Evolutionary conservation across 345 rosid genomes (phyloP).

Genomic region (Hibiscus mutabilis): DNA sequence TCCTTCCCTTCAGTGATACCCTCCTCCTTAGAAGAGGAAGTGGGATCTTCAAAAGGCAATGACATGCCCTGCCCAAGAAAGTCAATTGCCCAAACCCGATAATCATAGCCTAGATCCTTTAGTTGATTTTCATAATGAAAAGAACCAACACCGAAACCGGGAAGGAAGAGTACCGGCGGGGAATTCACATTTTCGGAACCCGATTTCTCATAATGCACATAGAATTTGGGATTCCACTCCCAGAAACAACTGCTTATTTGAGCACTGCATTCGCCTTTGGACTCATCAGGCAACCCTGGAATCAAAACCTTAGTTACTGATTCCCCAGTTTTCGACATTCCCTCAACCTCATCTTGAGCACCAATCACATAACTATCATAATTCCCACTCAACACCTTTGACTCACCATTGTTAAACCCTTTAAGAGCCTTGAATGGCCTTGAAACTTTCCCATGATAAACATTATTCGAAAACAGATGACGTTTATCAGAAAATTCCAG

Average conservation of each 20-base stretch:
- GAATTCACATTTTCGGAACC: conserved; percentile 59
- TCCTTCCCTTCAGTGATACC: conserved; percentile 8
- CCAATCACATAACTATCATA: conserved; percentile 50
- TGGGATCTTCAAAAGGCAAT: conserved; percentile 73
- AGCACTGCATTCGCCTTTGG: conserved; percentile 44
- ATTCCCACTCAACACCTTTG: conserved; percentile 36
- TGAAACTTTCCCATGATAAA: conserved; percentile 15
- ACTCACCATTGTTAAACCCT: conserved; percentile 17
- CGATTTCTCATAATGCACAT: conserved; percentile 67
- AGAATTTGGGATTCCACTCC: conserved; percentile 84
- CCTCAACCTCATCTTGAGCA: conserved; percentile 38
- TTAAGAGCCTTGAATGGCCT: conserved; percentile 12
- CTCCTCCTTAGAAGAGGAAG: conserved; percentile 23
- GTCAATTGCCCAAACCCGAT: conserved; percentile 95
- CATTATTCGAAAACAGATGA: background rate
- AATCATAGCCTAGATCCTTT: conserved; percentile 78
- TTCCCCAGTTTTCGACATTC: conserved; percentile 26
- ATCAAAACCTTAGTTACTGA: conserved; percentile 45
- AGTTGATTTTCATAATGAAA: conserved; percentile 96
- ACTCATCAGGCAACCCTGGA: conserved; percentile 60
- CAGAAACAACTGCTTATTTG: conserved; percentile 46
- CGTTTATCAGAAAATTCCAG: conserved; percentile 9
- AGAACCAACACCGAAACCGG: conserved; percentile 96
- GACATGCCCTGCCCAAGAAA: conserved; percentile 95
- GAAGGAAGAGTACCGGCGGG: conserved; percentile 78